Evolutionary conservation across 1,139 yeast species (phyloP).

Genomic region (Yamadazyma mexicana): DNA sequence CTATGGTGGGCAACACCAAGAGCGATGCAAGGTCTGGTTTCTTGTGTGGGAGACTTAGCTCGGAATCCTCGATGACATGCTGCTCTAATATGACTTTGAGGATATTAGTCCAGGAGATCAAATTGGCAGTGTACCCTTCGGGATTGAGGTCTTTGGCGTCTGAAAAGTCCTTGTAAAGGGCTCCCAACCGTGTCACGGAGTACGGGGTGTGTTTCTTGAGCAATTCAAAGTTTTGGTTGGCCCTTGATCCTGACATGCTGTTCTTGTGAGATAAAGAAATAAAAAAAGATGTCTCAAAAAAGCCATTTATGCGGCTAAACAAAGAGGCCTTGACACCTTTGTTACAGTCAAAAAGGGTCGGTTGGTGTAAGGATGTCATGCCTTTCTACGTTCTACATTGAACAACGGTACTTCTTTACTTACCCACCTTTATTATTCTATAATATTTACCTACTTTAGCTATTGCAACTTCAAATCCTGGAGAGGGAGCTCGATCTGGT

Average conservation of each 20-base stretch:
- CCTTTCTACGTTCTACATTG: no score
- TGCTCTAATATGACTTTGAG: conserved; percentile 22
- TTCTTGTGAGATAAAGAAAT: no score
- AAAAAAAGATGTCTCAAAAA: not conserved
- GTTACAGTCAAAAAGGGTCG: no score
- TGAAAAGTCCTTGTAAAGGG: conserved; percentile 63
- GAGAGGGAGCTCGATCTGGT: conserved; percentile 35
- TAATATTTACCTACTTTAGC: no score
- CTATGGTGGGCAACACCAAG: conserved; percentile 28
- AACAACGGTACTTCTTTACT: no score
- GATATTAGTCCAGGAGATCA: conserved; percentile 57
- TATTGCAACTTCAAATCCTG: conserved; percentile 13
- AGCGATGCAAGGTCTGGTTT: conserved; percentile 21
- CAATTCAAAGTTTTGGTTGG: conserved; percentile 3
- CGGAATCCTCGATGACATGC: conserved; percentile 12
- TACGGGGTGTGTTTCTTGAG: conserved; percentile 10
- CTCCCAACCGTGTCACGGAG: conserved; percentile 47
- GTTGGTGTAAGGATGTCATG: no score
- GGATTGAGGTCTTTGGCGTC: conserved; percentile 53
- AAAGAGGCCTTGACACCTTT: not conserved
- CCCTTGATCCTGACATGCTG: conserved; percentile 1
- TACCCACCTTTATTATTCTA: no score
- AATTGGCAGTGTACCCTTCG: conserved; percentile 71
- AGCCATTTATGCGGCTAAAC: not conserved
- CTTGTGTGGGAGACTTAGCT: conserved; percentile 22